Base-by-base conservation (phyloP, 306 rosid genomes). In the Lupinus albus region DNA sequence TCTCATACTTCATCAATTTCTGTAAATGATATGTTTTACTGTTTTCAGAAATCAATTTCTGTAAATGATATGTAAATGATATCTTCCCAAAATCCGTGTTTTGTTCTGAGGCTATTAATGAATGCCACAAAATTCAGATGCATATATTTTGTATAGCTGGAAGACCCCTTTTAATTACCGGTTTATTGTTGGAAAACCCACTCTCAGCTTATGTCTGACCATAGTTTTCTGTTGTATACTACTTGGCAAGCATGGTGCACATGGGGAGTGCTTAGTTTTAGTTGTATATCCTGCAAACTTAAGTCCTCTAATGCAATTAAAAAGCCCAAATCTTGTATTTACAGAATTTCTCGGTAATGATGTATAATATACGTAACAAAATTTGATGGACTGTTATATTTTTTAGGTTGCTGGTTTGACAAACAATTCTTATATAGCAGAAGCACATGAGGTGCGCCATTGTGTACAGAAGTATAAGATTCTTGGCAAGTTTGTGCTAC, bases 401-500 rank as follows among this genome's bases (percentile, higher is more conserved):
- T 56, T 38, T 79, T 81, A 94, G 99, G 87, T 90, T 76, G 96
- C 96, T 53, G 99, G 99, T 67, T 80, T 94, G 95, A 94, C 99
- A 47, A 94, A 90, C 87, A 94, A 90, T 82, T 90, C 99, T 66
- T 82, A 79, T 82, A 81, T 61, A 51, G 76, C 82, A 17, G 95
- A 90, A 79, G 82, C 96, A 56, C 96, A 86, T 62, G 81, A 82
- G 47, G 95, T 94, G 78, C 97, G 99, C 72, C 92, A 74, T 61
- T 94, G 99, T 50, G 87, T 94, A 18, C 97, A 90, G 79, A 80
- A 85, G 77, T 70, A 85, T 67, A 81, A 79, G 87, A 54, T 13
- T 76, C 99, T 93, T 44, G 97, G 99, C 48, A 78, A 84, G 67
- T 73, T 85, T 58, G 97, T 90, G 62, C 89, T 94, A 72, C 80